Base-by-base conservation (phyloP, 2,329 filamentous ascomycete genomes). In the Fusarium guadeloupense region DNA sequence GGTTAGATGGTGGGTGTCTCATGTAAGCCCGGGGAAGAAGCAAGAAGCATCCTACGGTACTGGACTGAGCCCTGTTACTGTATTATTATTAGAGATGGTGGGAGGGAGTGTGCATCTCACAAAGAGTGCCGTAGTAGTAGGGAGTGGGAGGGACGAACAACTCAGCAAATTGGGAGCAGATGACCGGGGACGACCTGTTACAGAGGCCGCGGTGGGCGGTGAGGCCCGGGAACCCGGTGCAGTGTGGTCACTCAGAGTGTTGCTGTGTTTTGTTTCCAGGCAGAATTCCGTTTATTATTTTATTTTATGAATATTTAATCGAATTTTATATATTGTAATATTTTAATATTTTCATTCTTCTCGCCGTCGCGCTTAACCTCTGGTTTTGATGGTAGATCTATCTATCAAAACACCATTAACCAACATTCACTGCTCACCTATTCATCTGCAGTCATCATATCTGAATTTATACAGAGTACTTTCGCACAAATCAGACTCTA, bases 111-210 rank as follows among this genome's bases (percentile, higher is more conserved):
- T 59, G 63, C 55, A 35, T 64, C 10, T 55, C 17, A 19, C 37
- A 39, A 30, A 13, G 35, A n/a, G n/a, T n/a, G n/a, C n/a, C 25
- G 30, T 35, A 48, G 38, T 52, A 49, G 54, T 54, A 40, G 51
- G 49, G 50, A 37, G 35, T 46, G 60, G 55, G 47, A 43, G 50
- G 48, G 55, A 55, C 58, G 67, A 61, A 72, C 74, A 76, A 54
- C 74, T 75, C 74, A 76, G 71, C 73, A 74, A 43, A 62, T 66
- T 60, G 54, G 42, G 56, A 58, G 72, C 74, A 76, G 74, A 76
- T 76, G 74, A 76, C 74, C 74, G 20, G 38, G 49, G 52, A 35
- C 25, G 61, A 43, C 56, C 60, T 65, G 43, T 53, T 58, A 38
- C 30, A 64, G 60, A 23, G 61, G 17, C 60, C 61, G 31, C 21